phyloP scores from a whole-genome alignment of 1,284 basidiomycete species.

The Fomitopsis betulina region DNA sequence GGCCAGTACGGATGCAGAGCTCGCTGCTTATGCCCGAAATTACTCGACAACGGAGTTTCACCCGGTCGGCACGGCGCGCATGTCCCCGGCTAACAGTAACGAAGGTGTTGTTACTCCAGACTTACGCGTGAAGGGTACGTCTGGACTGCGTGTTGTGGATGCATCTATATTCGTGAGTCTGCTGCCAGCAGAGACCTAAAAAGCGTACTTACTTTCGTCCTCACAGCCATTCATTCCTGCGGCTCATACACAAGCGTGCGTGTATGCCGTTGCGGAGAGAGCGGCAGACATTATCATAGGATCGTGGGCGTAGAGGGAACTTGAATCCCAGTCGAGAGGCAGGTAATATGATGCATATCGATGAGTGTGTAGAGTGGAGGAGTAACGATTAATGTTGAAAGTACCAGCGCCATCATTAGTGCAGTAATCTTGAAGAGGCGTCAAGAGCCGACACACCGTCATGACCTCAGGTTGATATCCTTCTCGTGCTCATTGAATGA shows the following conservation, averaged over 20 bases:
- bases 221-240: slow-evolving; percentile 14
- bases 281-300: slow-evolving; percentile 13
- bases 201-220: background rate
- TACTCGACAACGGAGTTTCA: slow-evolving; percentile 17
- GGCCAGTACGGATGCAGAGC: slow-evolving; percentile 13
- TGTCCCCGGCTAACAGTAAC: slow-evolving; percentile 13
- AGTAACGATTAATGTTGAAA: no score
- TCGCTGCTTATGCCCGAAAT: slow-evolving; percentile 14
- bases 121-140: slow-evolving; percentile 16
- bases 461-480: no score
- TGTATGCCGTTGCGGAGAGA: slow-evolving; percentile 16
- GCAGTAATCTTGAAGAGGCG: no score
- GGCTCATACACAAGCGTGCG: slow-evolving; percentile 12
- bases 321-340: no score
- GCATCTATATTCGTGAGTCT: slow-evolving; percentile 15
- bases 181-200: background rate
- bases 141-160: slow-evolving; percentile 17
- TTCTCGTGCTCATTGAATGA: no score
- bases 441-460: no score
- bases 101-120: slow-evolving; percentile 24
- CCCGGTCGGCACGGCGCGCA: slow-evolving; percentile 21
- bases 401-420: no score
- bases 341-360: no score
- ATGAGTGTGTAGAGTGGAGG: no score
- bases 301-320: no score